Percentiles rank a stretch among this genome's conserved stretches.
These are phyloP conservation scores for Phialocephala sp. DNA, from an alignment of 2,329 filamentous ascomycete species.

Conservation along the genomic window DNA sequence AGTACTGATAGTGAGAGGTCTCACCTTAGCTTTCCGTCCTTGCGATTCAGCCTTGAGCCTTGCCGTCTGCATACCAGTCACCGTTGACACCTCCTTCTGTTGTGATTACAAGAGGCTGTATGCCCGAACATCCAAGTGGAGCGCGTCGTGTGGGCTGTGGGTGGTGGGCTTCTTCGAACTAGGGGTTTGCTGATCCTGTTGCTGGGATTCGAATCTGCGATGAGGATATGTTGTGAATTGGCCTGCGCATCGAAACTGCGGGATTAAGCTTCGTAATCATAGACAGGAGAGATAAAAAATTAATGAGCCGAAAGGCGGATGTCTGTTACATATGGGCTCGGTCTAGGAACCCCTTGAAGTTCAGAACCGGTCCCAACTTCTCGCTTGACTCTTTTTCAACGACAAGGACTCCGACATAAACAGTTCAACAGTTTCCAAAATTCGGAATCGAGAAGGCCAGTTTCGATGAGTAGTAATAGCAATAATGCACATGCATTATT, in stretches of 20 bases:
- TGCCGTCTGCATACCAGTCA: slow-evolving; percentile 51
- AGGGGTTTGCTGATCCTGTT: not conserved
- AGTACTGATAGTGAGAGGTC: slow-evolving; percentile 23
- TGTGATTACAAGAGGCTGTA: slow-evolving; percentile 36
- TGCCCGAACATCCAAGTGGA: slow-evolving; percentile 40
- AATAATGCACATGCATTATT: no score
- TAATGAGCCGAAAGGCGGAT: slow-evolving; percentile 19
- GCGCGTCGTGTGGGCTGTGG: slow-evolving; percentile 28
- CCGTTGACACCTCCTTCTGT: slow-evolving; percentile 42
- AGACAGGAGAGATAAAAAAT: slow-evolving; percentile 25
- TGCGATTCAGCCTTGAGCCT: slow-evolving; percentile 63
- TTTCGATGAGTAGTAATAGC: no score
- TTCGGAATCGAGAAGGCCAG: not conserved
- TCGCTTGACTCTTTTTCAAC: not conserved
- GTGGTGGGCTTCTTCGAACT: slow-evolving; percentile 5
- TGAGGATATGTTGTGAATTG: slow-evolving; percentile 13
- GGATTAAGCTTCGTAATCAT: slow-evolving; percentile 23
- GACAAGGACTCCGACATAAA: not conserved
- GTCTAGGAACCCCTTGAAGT: slow-evolving; percentile 22
- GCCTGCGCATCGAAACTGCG: slow-evolving; percentile 27
- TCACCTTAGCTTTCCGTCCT: slow-evolving; percentile 66
- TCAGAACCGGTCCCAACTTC: slow-evolving; percentile 21
- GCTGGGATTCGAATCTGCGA: slow-evolving; percentile 6
- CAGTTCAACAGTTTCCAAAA: not conserved
- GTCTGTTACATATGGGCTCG: slow-evolving; percentile 29